Base-by-base conservation (phyloP, 805 yeast species). In the Sugiyamaella lignohabitans region DNA sequence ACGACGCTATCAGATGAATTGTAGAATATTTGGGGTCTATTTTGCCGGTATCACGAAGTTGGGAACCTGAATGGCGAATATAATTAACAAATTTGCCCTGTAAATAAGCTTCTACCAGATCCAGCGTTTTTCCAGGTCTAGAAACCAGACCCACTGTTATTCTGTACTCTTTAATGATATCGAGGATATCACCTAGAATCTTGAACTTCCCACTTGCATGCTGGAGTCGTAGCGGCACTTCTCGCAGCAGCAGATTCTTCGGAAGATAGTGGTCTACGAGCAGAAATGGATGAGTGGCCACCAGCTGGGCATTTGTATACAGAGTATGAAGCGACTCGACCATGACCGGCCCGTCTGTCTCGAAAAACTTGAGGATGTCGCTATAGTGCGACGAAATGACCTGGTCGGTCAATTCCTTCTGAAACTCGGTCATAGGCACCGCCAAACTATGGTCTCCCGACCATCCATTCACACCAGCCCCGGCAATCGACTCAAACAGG, bases 321-420 rank as follows among this genome's bases (percentile, higher is more conserved):
- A 94, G 77, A 5, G 86, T 82, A 50, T 79, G 76, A 62, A 91
- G 71, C 0, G 94, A 81, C 58, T 86, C 86, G n/a, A 80, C 70
- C 32, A 84, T 76, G 23, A 85, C 77, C 40, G 73, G 73, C 42
- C 77, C 79, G 40, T 63, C 56, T n/a, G 61, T 68, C 61, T 87
- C 95, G 59, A 86, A 88, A 62, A 83, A 89, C 64, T 87, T 82
- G 56, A 91, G 70, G 48, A 91, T 87, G 60, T 89, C 98, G 29
- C 91, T 79, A 61, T 89, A 91, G 65, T 91, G 98, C 36, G 88
- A 70, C 1, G 95, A 85, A 10, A 91, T 85, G 24, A 93, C 88
- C 61, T 88, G 96, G 63, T 91, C 95, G 8, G 89, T 86, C 44
- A 91, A 71, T 58, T 88, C 93, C 58, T 81, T 83, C 61, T 91